A percentile compares a stretch with the other conserved stretches of the same genome.
Evolutionary conservation across 495 filamentous ascomycete species (phyloP).

Genomic region (Aspergillus saccharolyticus): DNA sequence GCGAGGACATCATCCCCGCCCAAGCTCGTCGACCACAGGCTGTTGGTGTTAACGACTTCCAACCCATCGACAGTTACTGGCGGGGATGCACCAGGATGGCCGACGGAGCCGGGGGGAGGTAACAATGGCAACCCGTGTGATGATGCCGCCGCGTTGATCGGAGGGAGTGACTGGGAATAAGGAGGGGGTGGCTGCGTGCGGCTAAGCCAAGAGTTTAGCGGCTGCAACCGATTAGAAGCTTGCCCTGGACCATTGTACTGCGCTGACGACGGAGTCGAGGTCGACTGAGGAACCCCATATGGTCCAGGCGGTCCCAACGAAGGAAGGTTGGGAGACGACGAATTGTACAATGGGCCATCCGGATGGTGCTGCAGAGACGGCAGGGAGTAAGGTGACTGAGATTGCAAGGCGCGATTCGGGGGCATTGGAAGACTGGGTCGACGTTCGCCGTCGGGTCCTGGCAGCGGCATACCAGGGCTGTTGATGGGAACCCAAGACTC

Average conservation of each 20-base stretch:
- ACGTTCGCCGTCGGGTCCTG: slow-evolving; percentile 36
- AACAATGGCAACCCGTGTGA: slow-evolving; percentile 30
- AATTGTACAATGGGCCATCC: slow-evolving; percentile 32
- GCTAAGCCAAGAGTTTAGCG: slow-evolving; percentile 37
- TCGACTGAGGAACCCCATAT: slow-evolving; percentile 15
- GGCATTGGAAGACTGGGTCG: slow-evolving; percentile 43
- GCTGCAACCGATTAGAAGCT: slow-evolving; percentile 35
- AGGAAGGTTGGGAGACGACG: slow-evolving; percentile 36
- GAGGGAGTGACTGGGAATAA: slow-evolving; percentile 39
- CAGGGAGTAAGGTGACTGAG: slow-evolving; percentile 38
- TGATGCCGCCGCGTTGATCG: slow-evolving; percentile 32
- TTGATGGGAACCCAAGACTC: slow-evolving; percentile 46
- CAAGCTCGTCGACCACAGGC: slow-evolving; percentile 34
- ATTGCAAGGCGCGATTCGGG: slow-evolving; percentile 32
- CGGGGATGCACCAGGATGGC: slow-evolving; percentile 33
- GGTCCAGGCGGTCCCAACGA: slow-evolving; percentile 22
- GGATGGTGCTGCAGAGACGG: slow-evolving; percentile 43
- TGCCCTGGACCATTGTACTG: slow-evolving; percentile 28
- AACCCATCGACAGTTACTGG: slow-evolving; percentile 33
- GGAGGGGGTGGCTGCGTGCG: slow-evolving; percentile 36
- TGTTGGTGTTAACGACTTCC: slow-evolving; percentile 25
- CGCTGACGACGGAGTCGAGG: slow-evolving; percentile 26
- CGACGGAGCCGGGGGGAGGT: slow-evolving; percentile 31
- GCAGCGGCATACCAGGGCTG: slow-evolving; percentile 34
- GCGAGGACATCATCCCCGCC: slow-evolving; percentile 45